Evolutionary conservation across 1,284 basidiomycete genomes (phyloP), one percentile per base, ranked within the genome.

Genomic region (Ceratobasidium sp.): DNA sequence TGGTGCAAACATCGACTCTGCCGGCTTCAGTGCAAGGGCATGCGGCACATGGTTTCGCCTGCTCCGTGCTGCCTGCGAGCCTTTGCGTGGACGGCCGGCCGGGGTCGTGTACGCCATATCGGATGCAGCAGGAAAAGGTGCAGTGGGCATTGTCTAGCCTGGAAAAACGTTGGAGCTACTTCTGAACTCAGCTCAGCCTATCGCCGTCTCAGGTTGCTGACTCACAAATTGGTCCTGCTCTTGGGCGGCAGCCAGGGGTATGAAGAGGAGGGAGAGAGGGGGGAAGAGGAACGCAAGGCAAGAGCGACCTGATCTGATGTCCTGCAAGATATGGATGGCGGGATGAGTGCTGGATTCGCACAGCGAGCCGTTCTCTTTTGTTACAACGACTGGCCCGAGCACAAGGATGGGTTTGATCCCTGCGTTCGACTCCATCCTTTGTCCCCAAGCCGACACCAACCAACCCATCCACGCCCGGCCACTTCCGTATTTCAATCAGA

Each of bases 41-140:
- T 71, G 67, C 29, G 67, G 67, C 9, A 60, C 67, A 17, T 65
- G 63, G 29, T 36, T 24, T n/a, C 65, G 65, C 22, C 67, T 54
- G 1, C 22, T 1, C 2, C 67, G 67, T 11, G 36, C 36, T 33
- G 57, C 14, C 17, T 60, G 15, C 44, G 67, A 71, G 44, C 41
- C 44, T 24, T 36, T 45, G 67, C 67, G 67, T 7, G 27, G 33
- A 29, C 47, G 47, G 24, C 44, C 24, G 19, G 56, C 48, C 8
- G 36, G 54, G 27, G 41, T 45, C 36, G 36, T 41, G 27, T 63
- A 22, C 22, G 54, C 56, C 41, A 29, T 41, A 22, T 44, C 51
- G 7, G 41, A 27, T 7, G 65, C 17, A 27, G 51, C 45, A 31
- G 65, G n/a, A 29, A 69, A 51, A n/a, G 65, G 65, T 17, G 65